Conservation (phyloP, 2,329 filamentous ascomycete species). For the Colletotrichum tabaci region DNA sequence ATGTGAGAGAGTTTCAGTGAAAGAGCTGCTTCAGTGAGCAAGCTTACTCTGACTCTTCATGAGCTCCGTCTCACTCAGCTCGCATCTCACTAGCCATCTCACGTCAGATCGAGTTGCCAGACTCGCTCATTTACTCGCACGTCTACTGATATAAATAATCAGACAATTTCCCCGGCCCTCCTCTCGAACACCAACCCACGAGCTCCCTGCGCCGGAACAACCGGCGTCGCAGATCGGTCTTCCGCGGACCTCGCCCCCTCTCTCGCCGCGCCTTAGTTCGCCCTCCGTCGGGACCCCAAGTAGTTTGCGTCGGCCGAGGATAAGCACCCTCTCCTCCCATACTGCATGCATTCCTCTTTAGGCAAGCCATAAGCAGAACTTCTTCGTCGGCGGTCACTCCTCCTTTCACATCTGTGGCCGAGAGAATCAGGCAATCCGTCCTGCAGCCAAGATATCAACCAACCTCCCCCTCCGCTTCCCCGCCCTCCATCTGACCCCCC, state of each 20-base stretch:
- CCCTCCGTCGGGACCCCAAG: neutral
- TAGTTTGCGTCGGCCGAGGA: too few relatives aligned
- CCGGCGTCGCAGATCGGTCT: constrained; percentile 37
- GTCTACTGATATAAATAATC: neutral
- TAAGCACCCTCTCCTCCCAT: neutral
- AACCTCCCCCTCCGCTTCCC: neutral
- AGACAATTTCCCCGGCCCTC: neutral
- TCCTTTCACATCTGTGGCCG: constrained; percentile 13
- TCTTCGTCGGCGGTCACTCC: constrained; percentile 14
- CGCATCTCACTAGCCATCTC: neutral
- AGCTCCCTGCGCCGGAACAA: constrained; percentile 22
- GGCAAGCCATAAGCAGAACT: constrained; percentile 14
- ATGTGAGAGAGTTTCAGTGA: too few relatives aligned
- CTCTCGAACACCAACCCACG: neutral
- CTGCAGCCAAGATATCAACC: constrained; percentile 2
- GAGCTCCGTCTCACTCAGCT: neutral
- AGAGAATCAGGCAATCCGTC: constrained; percentile 12
- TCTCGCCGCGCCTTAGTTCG: constrained; percentile 6
- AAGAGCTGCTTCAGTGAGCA: neutral
- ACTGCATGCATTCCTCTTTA: neutral
- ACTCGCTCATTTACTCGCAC: neutral
- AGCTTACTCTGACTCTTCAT: neutral
- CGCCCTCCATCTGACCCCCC: neutral
- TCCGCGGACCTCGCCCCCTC: constrained; percentile 11
- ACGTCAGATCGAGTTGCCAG: neutral